These are phyloP conservation scores for Jaenimonas drosophilae DNA, from an alignment of 208 protist species.

Conservation along the genomic window DNA sequence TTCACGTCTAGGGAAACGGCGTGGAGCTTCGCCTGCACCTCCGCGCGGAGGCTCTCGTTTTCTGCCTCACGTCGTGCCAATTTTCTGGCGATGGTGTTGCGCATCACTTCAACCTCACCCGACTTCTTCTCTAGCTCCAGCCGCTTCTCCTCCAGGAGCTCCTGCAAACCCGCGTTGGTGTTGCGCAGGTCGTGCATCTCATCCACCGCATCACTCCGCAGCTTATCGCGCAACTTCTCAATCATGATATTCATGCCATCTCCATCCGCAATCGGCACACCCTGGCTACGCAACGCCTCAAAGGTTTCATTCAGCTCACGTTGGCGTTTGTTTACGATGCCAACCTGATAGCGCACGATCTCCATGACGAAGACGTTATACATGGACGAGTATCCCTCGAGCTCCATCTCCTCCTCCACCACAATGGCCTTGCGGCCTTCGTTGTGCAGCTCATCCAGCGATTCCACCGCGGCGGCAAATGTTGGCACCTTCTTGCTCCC, in stretches of 20 bases:
- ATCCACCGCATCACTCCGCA: slow-evolving; percentile 32
- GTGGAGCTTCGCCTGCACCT: slow-evolving; percentile 45
- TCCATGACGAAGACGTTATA: slow-evolving; percentile 72
- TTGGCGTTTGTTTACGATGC: slow-evolving; percentile 55
- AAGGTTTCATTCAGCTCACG: slow-evolving; percentile 46
- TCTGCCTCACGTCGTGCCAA: slow-evolving; percentile 48
- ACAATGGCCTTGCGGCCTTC: slow-evolving; percentile 21
- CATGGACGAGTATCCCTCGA: slow-evolving; percentile 28
- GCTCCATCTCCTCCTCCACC: slow-evolving; percentile 39
- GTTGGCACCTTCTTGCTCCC: slow-evolving; percentile 4
- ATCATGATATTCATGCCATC: slow-evolving; percentile 23
- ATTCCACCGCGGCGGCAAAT: slow-evolving; percentile 6
- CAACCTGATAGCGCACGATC: slow-evolving; percentile 43
- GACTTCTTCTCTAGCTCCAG: slow-evolving; percentile 45
- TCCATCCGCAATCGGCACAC: slow-evolving; percentile 12
- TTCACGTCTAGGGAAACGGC: slow-evolving; percentile 44
- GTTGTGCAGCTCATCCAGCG: slow-evolving; percentile 22
- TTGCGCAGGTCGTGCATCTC: slow-evolving; percentile 29
- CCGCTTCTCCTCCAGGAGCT: slow-evolving; percentile 38
- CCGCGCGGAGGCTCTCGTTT: slow-evolving; percentile 40
- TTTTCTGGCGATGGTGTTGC: slow-evolving; percentile 37
- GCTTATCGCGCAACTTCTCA: slow-evolving; percentile 22
- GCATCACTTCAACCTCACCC: slow-evolving; percentile 45
- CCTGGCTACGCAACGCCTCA: slow-evolving; percentile 23
- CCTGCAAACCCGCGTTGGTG: slow-evolving; percentile 36